Base-by-base conservation (phyloP, 352 stramenopile species). In the Phytophthora idaei region DNA sequence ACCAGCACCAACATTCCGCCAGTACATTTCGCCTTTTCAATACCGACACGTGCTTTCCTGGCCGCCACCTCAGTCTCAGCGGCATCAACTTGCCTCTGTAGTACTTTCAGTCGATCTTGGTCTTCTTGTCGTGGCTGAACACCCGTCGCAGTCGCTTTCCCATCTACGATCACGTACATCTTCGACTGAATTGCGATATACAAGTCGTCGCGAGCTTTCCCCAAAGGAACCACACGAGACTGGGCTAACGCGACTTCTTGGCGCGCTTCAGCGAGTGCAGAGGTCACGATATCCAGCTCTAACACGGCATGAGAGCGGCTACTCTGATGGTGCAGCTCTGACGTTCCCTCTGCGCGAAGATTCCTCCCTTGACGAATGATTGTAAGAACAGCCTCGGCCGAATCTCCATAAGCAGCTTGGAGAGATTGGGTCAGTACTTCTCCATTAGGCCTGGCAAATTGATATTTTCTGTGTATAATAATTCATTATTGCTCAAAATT, bases 281-380 rank as follows among this genome's bases (percentile, higher is more conserved):
- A 27, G 3, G 77, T 83, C 47, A 88, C 80, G 28, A 88, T 70
- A 49, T 88, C 80, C n/a, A 88, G 61, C 68, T 88, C 77, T 0
- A 88, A 42, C 2, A 89, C 63, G 2, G 77, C 80, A 52, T 86
- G 77, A 5, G 77, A 89, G 3, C 77, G 70, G 44, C 75, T 85
- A 54, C 80, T 89, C 45, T 80, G 73, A 5, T 57, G 27, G 56
- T 89, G 80, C 10, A 89, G 67, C 59, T 89, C 78, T 2, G 77
- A 89, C 1, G 78, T 89, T 10, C 80, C 77, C 9, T 74, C 69
- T 3, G 75, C 64, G 3, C 80, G 77, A 11, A 64, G 47, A 9
- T 53, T 52, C 15, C 52, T 64, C 11, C 65, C 57, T 10, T 57
- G 12, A 5, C 34, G 21, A 31, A 89, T 75, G 41, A 80, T 65